Evolutionary conservation across 2,329 filamentous ascomycete genomes (phyloP).

Genomic region (Gremmenia infestans): DNA sequence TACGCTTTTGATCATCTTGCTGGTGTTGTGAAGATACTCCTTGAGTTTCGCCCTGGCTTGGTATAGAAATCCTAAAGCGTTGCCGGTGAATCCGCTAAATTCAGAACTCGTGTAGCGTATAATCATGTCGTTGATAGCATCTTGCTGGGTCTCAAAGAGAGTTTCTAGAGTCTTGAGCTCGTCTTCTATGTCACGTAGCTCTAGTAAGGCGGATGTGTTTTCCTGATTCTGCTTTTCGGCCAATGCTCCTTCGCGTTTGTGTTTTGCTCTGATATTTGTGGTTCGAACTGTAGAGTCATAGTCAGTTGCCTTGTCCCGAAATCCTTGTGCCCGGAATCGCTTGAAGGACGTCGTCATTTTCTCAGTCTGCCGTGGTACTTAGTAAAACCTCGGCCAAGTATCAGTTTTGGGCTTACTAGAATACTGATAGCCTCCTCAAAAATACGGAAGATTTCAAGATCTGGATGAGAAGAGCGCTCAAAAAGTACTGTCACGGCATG

Average conservation of each 20-base stretch:
- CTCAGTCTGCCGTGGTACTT: conserved; percentile 1
- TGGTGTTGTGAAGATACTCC: conserved; percentile 2
- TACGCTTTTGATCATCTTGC: conserved; percentile 5
- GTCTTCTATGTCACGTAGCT: conserved; percentile 10
- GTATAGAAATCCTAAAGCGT: conserved; percentile 1
- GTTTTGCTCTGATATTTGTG: conserved; percentile 6
- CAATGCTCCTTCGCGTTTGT: conserved; percentile 1
- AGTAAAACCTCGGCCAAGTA: neutral
- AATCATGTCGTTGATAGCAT: conserved; percentile 2
- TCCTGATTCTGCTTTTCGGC: conserved; percentile 12
- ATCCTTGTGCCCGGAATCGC: conserved; percentile 5
- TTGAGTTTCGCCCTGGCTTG: conserved; percentile 1
- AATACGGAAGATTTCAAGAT: conserved; percentile 8
- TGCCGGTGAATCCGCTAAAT: neutral
- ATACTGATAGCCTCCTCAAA: conserved; percentile 15
- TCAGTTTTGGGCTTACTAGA: neutral
- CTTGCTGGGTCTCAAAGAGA: conserved; percentile 1
- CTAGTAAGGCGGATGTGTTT: conserved; percentile 10
- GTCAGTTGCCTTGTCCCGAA: conserved; percentile 4
- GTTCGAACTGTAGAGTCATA: neutral
- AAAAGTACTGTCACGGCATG: conserved; percentile 10
- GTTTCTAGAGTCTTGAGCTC: conserved; percentile 7
- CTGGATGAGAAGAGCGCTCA: conserved; percentile 9
- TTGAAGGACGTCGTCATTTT: conserved; percentile 11
- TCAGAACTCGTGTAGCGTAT: neutral